phyloP scores from a whole-genome alignment of 2,329 filamentous ascomycete species.

The Aspergillus ibericus region DNA sequence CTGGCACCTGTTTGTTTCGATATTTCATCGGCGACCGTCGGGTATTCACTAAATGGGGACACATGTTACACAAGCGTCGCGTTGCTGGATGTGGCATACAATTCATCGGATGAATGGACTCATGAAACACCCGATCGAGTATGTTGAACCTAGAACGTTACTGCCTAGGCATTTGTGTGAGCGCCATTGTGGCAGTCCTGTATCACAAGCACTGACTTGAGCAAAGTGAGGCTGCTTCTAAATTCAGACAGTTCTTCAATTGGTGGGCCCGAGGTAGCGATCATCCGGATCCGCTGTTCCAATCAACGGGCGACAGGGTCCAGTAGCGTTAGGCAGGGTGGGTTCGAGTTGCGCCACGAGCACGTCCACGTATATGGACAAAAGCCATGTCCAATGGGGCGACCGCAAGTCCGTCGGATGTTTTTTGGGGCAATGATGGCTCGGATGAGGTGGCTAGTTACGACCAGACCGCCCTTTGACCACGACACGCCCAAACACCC shows the following conservation, averaged over 20 bases:
- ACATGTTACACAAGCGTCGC: too few relatives aligned
- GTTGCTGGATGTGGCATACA: too few relatives aligned
- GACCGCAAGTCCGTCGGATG: neutral
- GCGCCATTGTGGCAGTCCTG: neutral
- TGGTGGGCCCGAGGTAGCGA: neutral
- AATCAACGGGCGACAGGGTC: neutral
- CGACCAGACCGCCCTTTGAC: slow-evolving; percentile 9
- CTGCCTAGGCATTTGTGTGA: too few relatives aligned
- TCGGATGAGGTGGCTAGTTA: slow-evolving; percentile 6
- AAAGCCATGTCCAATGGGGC: neutral
- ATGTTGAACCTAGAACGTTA: too few relatives aligned
- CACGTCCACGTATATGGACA: neutral
- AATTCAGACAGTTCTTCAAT: neutral
- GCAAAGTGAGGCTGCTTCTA: neutral
- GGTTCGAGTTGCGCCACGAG: neutral
- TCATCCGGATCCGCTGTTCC: neutral
- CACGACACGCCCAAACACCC: neutral
- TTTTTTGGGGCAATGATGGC: slow-evolving; percentile 1
- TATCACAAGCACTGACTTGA: neutral
- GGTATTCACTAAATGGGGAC: too few relatives aligned
- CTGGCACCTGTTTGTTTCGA: too few relatives aligned
- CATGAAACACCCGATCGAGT: too few relatives aligned
- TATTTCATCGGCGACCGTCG: too few relatives aligned
- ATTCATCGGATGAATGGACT: too few relatives aligned
- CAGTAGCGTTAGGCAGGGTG: neutral